These are phyloP conservation scores for Lentinula sp. DNA, from an alignment of 768 basidiomycete species.

Conservation along the genomic window DNA sequence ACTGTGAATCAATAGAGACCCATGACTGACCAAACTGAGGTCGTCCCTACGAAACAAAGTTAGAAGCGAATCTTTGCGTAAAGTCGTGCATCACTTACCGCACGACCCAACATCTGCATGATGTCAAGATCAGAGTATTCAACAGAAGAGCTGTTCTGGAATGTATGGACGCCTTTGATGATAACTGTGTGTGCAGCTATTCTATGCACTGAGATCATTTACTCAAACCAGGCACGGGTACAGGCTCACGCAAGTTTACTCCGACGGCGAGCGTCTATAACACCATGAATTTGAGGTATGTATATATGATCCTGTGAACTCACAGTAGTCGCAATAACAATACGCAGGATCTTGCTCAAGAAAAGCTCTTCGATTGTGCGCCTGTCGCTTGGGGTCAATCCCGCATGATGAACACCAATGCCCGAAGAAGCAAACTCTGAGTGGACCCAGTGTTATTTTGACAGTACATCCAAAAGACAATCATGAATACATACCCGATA, in stretches of 20 bases:
- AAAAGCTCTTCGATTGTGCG: slow-evolving; percentile 70
- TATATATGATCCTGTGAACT: slow-evolving; percentile 16
- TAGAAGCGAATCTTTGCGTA: not conserved
- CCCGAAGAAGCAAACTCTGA: slow-evolving; percentile 64
- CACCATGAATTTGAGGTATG: slow-evolving; percentile 8
- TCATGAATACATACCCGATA: slow-evolving; percentile 42
- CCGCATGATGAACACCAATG: slow-evolving; percentile 91
- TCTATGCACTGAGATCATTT: not conserved
- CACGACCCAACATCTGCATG: slow-evolving; percentile 95
- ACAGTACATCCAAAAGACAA: no score
- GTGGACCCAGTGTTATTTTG: not conserved
- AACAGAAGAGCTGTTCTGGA: slow-evolving; percentile 56
- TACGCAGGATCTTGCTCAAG: slow-evolving; percentile 50
- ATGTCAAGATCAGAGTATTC: slow-evolving; percentile 93
- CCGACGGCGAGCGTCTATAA: slow-evolving; percentile 89
- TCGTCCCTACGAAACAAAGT: slow-evolving; percentile 49
- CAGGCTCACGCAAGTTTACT: slow-evolving; percentile 79
- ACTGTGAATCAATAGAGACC: not conserved
- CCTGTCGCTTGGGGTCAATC: slow-evolving; percentile 70
- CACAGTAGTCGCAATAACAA: slow-evolving; percentile 83
- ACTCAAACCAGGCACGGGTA: not conserved
- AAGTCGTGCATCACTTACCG: slow-evolving; percentile 40
- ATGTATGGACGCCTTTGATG: slow-evolving; percentile 85
- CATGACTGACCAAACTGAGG: slow-evolving; percentile 74
- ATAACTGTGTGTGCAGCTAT: slow-evolving; percentile 89